phyloP scores from a whole-genome alignment of 495 filamentous ascomycete genomes.

The Terfezia boudieri region DNA sequence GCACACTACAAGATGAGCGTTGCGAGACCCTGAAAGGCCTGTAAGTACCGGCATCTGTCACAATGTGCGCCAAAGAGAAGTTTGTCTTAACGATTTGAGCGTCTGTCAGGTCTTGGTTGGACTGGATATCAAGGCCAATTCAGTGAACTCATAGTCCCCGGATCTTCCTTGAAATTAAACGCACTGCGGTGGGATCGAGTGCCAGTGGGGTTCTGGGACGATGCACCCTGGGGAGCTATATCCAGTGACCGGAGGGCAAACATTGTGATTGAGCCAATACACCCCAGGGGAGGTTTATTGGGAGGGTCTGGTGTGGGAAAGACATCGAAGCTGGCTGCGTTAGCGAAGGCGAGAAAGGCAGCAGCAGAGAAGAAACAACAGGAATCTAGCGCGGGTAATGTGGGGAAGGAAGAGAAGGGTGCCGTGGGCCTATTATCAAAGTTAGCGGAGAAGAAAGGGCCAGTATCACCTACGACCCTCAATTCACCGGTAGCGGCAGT shows the following conservation, averaged over 20 bases:
- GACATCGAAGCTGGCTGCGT: constrained; percentile 67
- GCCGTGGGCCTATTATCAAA: constrained; percentile 14
- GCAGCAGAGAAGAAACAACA: constrained; percentile 37
- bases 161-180: too few species aligned
- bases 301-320: constrained; percentile 51
- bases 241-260: constrained; percentile 42
- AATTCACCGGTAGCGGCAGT: not conserved
- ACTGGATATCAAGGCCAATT: too few species aligned
- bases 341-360: constrained; percentile 73
- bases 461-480: not conserved
- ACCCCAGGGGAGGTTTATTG: constrained; percentile 40
- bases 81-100: too few species aligned
- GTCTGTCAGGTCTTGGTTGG: too few species aligned
- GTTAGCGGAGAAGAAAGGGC: constrained; percentile 6
- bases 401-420: constrained; percentile 5
- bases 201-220: constrained; percentile 42
- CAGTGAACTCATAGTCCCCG: too few species aligned
- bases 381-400: not conserved
- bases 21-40: too few species aligned
- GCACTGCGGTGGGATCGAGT: not conserved
- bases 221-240: constrained; percentile 68
- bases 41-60: too few species aligned
- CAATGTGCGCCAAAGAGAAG: too few species aligned
- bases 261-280: constrained; percentile 40
- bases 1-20: too few species aligned